Evolutionary conservation across 148 eudicot genomes (phyloP), one percentile per base, ranked within the genome.

Genomic region (Heliosperma pusillum): DNA sequence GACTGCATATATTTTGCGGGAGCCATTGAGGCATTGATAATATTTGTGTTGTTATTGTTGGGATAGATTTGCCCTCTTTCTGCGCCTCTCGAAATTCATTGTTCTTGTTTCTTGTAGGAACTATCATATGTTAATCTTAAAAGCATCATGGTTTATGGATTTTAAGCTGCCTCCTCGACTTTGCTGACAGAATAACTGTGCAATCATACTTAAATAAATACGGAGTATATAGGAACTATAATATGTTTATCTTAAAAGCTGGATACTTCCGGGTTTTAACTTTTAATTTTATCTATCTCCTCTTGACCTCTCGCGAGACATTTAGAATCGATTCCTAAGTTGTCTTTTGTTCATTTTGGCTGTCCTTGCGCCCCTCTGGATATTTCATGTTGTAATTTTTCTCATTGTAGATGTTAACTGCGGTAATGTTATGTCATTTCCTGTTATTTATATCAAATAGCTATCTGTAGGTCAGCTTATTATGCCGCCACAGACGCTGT

Each of bases 401-500:
- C 26, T 45, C 24, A 12, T 61, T 10, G 15, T 9, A 36, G 47
- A 27, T 25, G 58, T 60, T 75, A 42, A 53, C 36, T 25, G 0
- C 25, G 2, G 27, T 33, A 16, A 29, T 56, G 10, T 45, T 75
- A 19, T 21, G 42, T 40, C 61, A 36, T n/a, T 44, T 74, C 52
- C 65, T 68, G 73, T 72, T 69, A 59, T 74, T 80, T 70, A 80
- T 69, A 74, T 69, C 45, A 59, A 59, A 82, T 84, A 78, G 70
- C 76, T 69, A 86, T 81, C 78, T 92, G 83, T 80, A 96, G 99
- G 97, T 96, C 99, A 79, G 90, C 92, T 78, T 96, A 92, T 85
- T 92, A 89, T 88, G 97, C 99, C 33, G 99, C 99, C 60, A 92
- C 97, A 74, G 97, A 96, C 87, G 93, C 86, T 59, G 91, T 89